These are phyloP conservation scores for Grifola frondosa DNA, from an alignment of 1,284 basidiomycete genomes.

Conservation along the genomic window DNA sequence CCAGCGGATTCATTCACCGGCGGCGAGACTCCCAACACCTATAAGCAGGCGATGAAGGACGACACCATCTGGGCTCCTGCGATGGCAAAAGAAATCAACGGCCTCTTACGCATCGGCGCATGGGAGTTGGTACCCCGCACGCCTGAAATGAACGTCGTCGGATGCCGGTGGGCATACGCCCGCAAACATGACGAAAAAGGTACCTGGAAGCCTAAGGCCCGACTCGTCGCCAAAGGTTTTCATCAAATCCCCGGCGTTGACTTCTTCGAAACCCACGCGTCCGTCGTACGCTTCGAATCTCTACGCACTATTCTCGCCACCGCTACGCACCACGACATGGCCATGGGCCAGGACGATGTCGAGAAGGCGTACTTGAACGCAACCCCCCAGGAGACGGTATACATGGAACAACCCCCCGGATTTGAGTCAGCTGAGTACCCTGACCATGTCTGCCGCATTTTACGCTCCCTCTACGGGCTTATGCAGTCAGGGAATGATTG, in stretches of 20 bases:
- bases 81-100: slow-evolving; percentile 24
- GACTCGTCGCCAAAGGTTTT: slow-evolving; percentile 40
- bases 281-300: slow-evolving; percentile 29
- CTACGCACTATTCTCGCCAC: slow-evolving; percentile 30
- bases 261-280: slow-evolving; percentile 34
- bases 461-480: slow-evolving; percentile 26
- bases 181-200: slow-evolving; percentile 32
- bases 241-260: slow-evolving; percentile 37
- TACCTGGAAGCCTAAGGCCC: slow-evolving; percentile 29
- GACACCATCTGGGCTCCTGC: no score
- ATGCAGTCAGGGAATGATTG: slow-evolving; percentile 22
- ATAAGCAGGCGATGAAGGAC: no score
- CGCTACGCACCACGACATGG: slow-evolving; percentile 26
- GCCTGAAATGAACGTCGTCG: slow-evolving; percentile 23
- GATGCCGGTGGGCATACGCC: slow-evolving; percentile 31
- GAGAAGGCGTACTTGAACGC: slow-evolving; percentile 34
- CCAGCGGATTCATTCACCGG: no score
- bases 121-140: slow-evolving; percentile 20
- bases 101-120: slow-evolving; percentile 15
- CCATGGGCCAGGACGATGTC: slow-evolving; percentile 35
- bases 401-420: slow-evolving; percentile 24
- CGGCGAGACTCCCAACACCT: no score
- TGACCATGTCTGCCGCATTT: slow-evolving; percentile 11
- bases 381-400: slow-evolving; percentile 23
- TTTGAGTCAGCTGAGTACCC: slow-evolving; percentile 6